Percentiles rank a stretch among this genome's conserved stretches.
Evolutionary conservation across 2,329 filamentous ascomycete species (phyloP).

Genomic region (Fusarium xyrophilum): DNA sequence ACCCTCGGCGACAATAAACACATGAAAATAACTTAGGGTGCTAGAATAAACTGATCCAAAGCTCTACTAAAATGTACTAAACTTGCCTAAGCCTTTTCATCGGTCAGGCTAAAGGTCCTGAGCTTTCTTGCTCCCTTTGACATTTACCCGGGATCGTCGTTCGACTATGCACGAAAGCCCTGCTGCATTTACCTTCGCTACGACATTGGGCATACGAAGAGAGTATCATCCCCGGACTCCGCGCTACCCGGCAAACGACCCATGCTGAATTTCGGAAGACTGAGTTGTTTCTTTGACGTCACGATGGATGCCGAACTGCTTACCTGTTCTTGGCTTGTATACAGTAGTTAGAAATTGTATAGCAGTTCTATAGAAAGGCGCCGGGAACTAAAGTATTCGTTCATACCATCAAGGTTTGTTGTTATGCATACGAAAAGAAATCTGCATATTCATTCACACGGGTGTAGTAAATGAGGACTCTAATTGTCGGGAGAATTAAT

Average conservation of each 20-base stretch:
- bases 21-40: neutral
- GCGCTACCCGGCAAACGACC: constrained; percentile 6
- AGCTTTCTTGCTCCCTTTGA: neutral
- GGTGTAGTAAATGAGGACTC: rapidly evolving
- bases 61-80: neutral
- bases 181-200: neutral
- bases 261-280: neutral
- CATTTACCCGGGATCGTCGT: neutral
- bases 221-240: neutral
- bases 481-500: neutral
- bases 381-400: rapidly evolving
- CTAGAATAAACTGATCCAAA: neutral
- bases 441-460: neutral
- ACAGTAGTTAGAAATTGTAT: too few relatives aligned
- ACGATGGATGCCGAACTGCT: neutral
- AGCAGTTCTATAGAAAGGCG: neutral
- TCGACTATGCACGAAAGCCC: neutral
- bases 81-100: neutral
- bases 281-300: neutral
- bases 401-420: neutral
- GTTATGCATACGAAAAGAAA: rapidly evolving
- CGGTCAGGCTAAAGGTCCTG: neutral
- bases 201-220: neutral
- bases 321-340: too few relatives aligned
- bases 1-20: neutral